phyloP scores from a whole-genome alignment of 768 basidiomycete species.

The Candolleomyces eurysporus region DNA sequence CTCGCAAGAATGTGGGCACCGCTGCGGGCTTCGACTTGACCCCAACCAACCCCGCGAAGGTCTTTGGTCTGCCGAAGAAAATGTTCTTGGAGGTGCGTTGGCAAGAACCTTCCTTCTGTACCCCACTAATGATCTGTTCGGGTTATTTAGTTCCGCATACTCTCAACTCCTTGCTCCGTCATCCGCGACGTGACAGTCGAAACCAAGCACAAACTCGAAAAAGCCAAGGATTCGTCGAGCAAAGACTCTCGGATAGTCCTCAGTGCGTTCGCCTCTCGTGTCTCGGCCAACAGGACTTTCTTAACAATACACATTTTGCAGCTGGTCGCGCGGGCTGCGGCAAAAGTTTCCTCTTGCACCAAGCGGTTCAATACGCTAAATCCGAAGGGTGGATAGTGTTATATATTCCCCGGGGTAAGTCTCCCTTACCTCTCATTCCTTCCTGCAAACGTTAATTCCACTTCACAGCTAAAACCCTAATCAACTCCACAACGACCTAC shows the following conservation, averaged over 20 bases:
- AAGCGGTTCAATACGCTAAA: slow-evolving; percentile 68
- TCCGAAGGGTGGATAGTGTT: slow-evolving; percentile 75
- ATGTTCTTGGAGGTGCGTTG: slow-evolving; percentile 65
- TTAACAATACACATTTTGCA: slow-evolving; percentile 25
- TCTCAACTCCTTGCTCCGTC: slow-evolving; percentile 71
- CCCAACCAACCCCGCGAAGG: slow-evolving; percentile 50
- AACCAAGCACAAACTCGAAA: slow-evolving; percentile 49
- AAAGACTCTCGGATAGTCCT: slow-evolving; percentile 55
- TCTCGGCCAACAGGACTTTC: slow-evolving; percentile 1
- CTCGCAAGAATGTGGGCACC: slow-evolving; percentile 37
- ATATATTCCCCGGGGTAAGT: slow-evolving; percentile 76
- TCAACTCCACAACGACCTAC: slow-evolving; percentile 74
- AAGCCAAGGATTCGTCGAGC: slow-evolving; percentile 49
- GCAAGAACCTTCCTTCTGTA: not conserved
- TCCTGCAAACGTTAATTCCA: not conserved
- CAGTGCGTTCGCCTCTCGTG: slow-evolving; percentile 40
- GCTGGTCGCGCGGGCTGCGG: slow-evolving; percentile 76
- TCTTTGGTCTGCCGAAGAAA: slow-evolving; percentile 72
- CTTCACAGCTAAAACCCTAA: slow-evolving; percentile 40
- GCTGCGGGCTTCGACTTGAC: slow-evolving; percentile 43
- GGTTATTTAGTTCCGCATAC: slow-evolving; percentile 57
- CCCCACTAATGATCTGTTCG: not conserved
- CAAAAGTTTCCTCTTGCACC: slow-evolving; percentile 77
- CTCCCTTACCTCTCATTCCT: not conserved
- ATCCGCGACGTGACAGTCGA: slow-evolving; percentile 66